phyloP scores from a whole-genome alignment of 2,329 filamentous ascomycete genomes.

The Beauveria asiatica region DNA sequence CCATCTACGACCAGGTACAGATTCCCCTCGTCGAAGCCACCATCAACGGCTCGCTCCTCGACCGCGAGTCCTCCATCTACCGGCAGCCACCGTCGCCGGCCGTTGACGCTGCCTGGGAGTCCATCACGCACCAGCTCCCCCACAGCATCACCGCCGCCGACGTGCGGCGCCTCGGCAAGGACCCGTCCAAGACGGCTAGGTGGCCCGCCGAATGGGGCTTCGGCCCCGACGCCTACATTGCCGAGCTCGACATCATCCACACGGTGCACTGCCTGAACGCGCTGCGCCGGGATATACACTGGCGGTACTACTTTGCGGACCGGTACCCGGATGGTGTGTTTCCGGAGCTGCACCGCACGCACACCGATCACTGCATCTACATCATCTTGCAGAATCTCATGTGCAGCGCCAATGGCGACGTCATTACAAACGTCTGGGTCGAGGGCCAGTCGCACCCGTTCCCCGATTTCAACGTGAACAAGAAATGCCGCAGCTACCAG shows the following conservation, averaged over 20 bases:
- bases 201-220: background rate
- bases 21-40: background rate
- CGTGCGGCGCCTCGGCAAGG: conserved; percentile 3
- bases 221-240: conserved; percentile 5
- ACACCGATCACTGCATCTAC: conserved; percentile 10
- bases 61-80: background rate
- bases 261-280: conserved; percentile 9
- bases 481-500: background rate
- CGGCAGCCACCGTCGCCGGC: background rate
- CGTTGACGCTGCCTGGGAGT: conserved; percentile 6
- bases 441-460: background rate
- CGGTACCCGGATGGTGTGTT: conserved; percentile 3
- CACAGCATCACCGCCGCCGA: conserved; percentile 7
- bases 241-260: conserved; percentile 9
- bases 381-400: conserved; percentile 7
- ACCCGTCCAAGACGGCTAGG: background rate
- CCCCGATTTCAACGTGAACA: background rate
- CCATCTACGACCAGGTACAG: background rate
- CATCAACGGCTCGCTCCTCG: background rate
- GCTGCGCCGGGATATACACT: conserved; percentile 5
- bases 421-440: background rate
- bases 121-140: background rate
- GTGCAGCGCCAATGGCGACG: background rate
- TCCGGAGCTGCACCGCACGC: conserved; percentile 5
- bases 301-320: conserved; percentile 3